Evolutionary conservation across 768 basidiomycete genomes (phyloP), one percentile per base, ranked within the genome.

Genomic region (Xanthoconium purpureum): DNA sequence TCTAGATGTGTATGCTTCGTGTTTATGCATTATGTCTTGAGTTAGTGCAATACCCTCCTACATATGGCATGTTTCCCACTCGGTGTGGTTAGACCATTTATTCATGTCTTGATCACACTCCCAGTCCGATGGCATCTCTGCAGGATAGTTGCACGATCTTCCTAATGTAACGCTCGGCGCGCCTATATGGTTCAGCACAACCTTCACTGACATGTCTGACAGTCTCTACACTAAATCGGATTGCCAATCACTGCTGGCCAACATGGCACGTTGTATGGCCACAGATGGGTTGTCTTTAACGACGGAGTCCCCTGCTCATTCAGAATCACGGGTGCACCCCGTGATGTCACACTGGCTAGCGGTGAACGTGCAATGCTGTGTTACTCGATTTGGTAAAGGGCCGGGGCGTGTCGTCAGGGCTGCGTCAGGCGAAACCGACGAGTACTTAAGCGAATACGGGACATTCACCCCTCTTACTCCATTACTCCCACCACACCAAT

Each of bases 1-100:
- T 85, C 35, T 84, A 74, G 69, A 60, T 42, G 44, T 51, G 40
- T n/a, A 49, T 42, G n/a, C 9, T 13, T 46, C 39, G 44, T 53
- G 50, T 18, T 50, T 61, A 24, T 24, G 24, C 24, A 24, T 47
- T 33, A 36, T 49, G 46, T 57, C 47, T 54, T 49, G 60, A 58
- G 55, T 59, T 71, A 54, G 39, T 58, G 59, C 61, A 69, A 71
- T 71, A 71, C 70, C 70, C 71, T 60, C 61, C 44, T 61, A 47
- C 61, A 55, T 58, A 58, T 55, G 47, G 54, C 54, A 57, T 69
- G 64, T 62, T 52, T 57, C 47, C 52, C 62, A 54, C 58, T 47
- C 49, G 28, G 52, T 61, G 56, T 49, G 39, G 37, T 57, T 63
- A 69, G 61, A 62, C 45, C 57, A 47, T 54, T 55, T 55, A 54